Evolutionary conservation across 345 rosid species (phyloP), one percentile per base, ranked within the genome.

Genomic region (Pugionium cornutum): DNA sequence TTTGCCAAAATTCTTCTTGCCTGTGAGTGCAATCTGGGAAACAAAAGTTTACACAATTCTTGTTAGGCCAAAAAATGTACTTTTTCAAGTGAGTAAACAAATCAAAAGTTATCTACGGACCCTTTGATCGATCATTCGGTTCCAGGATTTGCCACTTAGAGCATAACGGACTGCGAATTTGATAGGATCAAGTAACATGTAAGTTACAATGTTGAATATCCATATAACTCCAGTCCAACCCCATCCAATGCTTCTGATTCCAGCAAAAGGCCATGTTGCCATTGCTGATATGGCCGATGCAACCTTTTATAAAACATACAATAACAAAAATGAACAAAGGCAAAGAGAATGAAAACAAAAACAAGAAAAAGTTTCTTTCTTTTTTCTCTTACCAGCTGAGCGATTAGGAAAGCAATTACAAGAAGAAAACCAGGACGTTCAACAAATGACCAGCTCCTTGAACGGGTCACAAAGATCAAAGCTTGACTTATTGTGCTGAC

Each of bases 401-500:
- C 89, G 46, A 80, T 47, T 69, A 87, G 67, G 80, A 92, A 92
- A 30, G 98, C 96, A 35, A 52, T 30, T 2, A 85, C 79, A 18
- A 92, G 96, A 45, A 91, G 89, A 34, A 75, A 55, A 10, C 89
- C 86, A 4, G 86, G 89, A 6, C 89, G 77, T 53, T 84, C 89
- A 11, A 29, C 53, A 46, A 73, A 77, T 3, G 86, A 84, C 89
- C 86, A 84, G 44, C 86, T 68, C 35, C 83, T 77, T n/a, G 89
- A 84, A 30, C 84, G 84, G 1, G 89, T 82, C 53, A 80, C 86
- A 7, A 84, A 84, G 64, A 91, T 91, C 32, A 91, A 67, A n/a
- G 96, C 98, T 76, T 91, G 98, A 55, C 95, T 91, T 66, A 85
- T 79, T 5, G 89, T 84, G 62, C 86, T 82, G 59, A 84, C 64